Conservation (phyloP, 176 grass and related monocot species). For the Poa annua region DNA sequence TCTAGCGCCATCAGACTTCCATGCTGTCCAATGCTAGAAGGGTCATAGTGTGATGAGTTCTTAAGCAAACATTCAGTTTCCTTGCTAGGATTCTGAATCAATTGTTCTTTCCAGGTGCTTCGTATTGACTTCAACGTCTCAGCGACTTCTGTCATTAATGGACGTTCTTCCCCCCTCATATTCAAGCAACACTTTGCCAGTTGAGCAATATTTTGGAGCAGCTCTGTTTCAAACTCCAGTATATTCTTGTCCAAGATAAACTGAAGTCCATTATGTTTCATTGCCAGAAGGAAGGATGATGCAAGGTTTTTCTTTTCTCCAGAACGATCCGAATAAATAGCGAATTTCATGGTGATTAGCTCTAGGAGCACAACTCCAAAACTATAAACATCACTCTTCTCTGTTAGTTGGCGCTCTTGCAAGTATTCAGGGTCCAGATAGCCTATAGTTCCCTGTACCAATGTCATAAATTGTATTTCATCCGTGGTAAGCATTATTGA, state of each 20-base stretch:
- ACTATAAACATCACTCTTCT: slow-evolving; percentile 55
- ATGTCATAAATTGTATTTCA: slow-evolving; percentile 46
- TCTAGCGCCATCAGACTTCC: slow-evolving; percentile 39
- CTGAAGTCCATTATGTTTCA: slow-evolving; percentile 39
- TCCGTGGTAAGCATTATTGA: slow-evolving; percentile 41
- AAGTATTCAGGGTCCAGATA: slow-evolving; percentile 51
- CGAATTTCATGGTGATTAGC: slow-evolving; percentile 42
- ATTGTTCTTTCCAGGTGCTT: slow-evolving; percentile 35
- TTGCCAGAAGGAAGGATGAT: slow-evolving; percentile 37
- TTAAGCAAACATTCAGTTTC: slow-evolving; percentile 43
- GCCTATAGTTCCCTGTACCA: slow-evolving; percentile 46
- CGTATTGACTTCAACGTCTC: slow-evolving; percentile 42
- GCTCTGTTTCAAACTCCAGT: neutral
- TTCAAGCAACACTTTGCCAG: slow-evolving; percentile 40
- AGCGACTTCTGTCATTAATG: slow-evolving; percentile 45
- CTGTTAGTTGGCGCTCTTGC: slow-evolving; percentile 42
- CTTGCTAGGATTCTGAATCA: slow-evolving; percentile 24
- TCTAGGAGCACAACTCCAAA: slow-evolving; percentile 49
- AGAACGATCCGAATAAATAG: slow-evolving; percentile 38
- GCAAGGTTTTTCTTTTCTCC: slow-evolving; percentile 42
- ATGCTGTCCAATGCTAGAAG: slow-evolving; percentile 33
- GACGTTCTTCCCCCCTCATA: slow-evolving; percentile 36
- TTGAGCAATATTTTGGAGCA: slow-evolving; percentile 37
- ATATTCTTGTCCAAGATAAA: slow-evolving; percentile 45
- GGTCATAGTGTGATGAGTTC: slow-evolving; percentile 24